These are phyloP conservation scores for Entrophospora sp. DNA, from an alignment of 192 early-diverging fungal species.

Conservation along the genomic window DNA sequence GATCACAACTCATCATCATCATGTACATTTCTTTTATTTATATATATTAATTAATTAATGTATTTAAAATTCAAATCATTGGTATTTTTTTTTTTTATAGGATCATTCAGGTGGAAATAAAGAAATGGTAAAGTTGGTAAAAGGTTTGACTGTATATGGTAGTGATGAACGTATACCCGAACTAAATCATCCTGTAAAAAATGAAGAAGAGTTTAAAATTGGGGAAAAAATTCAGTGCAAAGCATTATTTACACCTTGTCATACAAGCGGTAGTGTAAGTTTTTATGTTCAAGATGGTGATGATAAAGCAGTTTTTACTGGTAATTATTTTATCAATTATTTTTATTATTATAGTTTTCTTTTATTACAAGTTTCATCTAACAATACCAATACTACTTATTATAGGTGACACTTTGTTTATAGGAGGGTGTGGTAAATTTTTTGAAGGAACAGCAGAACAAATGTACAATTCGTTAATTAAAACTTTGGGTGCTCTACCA, in stretches of 20 bases:
- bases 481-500: constrained; percentile 59
- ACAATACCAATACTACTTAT: background rate
- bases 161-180: constrained; percentile 79
- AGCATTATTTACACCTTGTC: constrained; percentile 72
- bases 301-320: constrained; percentile 78
- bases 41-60: background rate
- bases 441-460: constrained; percentile 84
- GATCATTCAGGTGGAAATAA: constrained; percentile 84
- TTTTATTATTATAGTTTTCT: constrained; percentile 18
- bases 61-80: background rate
- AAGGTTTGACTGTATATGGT: constrained; percentile 69
- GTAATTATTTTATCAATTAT: constrained; percentile 77
- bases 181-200: constrained; percentile 61
- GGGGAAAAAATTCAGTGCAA: constrained; percentile 59
- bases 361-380: background rate
- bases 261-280: constrained; percentile 81
- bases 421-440: constrained; percentile 77
- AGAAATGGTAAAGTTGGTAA: constrained; percentile 42
- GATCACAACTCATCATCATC: constrained; percentile 85
- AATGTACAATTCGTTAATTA: constrained; percentile 74
- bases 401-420: constrained; percentile 21
- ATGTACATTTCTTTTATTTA: background rate
- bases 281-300: constrained; percentile 66
- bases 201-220: constrained; percentile 66
- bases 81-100: constrained; percentile 3